Evolutionary conservation across 176 grass and related monocot species (phyloP).

Genomic region (Luzula sylvatica): DNA sequence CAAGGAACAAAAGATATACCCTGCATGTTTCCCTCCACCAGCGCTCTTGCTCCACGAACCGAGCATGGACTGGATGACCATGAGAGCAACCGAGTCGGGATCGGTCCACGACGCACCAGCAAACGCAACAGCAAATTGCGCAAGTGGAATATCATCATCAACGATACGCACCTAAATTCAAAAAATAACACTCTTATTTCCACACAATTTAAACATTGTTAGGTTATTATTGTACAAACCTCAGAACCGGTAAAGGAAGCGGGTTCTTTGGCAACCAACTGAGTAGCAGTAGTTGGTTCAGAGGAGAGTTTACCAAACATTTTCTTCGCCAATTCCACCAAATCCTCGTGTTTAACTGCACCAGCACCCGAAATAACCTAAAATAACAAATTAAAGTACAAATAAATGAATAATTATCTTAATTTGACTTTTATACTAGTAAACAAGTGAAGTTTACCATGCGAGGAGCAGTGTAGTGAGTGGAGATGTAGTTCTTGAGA

Average conservation of each 20-base stretch:
- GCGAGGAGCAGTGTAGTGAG: conserved; percentile 90
- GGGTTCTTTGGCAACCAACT: conserved; percentile 65
- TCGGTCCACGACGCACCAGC: conserved; percentile 72
- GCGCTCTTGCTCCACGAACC: conserved; percentile 85
- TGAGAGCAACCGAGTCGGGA: conserved; percentile 93
- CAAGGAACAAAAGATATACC: conserved; percentile 33
- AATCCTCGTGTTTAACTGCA: conserved; percentile 78
- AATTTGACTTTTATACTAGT: too few relatives aligned
- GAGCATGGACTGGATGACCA: conserved; percentile 98
- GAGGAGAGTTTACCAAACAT: conserved; percentile 58
- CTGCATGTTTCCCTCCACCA: conserved; percentile 84
- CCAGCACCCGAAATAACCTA: conserved; percentile 91
- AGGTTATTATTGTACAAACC: too few relatives aligned
- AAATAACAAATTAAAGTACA: background rate
- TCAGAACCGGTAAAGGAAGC: conserved; percentile 92
- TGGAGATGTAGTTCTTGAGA: conserved; percentile 77
- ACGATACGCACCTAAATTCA: conserved; percentile 62
- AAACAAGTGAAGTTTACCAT: conserved; percentile 50
- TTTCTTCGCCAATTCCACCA: conserved; percentile 67
- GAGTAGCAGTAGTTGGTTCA: conserved; percentile 61
- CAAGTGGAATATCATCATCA: conserved; percentile 91
- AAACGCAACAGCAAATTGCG: conserved; percentile 95
- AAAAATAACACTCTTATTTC: too few relatives aligned
- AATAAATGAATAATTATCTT: conserved; percentile 9
- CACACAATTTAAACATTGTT: too few relatives aligned